Percentiles rank a stretch among this genome's conserved stretches.
Evolutionary conservation across 768 basidiomycete genomes (phyloP).

Genomic region (Russula lepida): DNA sequence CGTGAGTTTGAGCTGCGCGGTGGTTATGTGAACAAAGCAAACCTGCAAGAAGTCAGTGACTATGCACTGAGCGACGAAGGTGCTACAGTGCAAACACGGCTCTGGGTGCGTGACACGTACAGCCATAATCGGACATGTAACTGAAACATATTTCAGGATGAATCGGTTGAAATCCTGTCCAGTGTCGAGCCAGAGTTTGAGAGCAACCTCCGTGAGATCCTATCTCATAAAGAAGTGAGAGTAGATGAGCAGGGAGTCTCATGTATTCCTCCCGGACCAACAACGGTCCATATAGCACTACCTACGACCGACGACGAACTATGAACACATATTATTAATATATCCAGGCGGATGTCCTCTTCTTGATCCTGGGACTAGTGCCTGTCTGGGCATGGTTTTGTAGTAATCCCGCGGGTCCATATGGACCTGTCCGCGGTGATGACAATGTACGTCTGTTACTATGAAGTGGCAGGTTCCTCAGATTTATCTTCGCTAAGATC

Average conservation of each 20-base stretch:
- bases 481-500: no score
- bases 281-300: no score
- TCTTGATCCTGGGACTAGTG: no score
- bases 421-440: neutral
- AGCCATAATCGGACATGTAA: neutral
- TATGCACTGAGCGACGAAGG: slow-evolving; percentile 15
- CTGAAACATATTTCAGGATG: neutral
- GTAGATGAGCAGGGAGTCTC: no score
- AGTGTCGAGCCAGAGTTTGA: slow-evolving; percentile 2
- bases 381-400: no score
- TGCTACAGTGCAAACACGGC: neutral
- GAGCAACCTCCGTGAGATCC: neutral
- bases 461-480: no score
- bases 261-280: no score
- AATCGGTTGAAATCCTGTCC: slow-evolving; percentile 12
- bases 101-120: slow-evolving; percentile 3
- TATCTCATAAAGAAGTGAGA: no score
- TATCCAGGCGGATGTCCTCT: no score
- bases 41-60: slow-evolving; percentile 10
- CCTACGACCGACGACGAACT: no score
- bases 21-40: neutral
- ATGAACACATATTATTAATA: no score
- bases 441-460: neutral
- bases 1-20: slow-evolving; percentile 11
- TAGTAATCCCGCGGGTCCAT: no score